Percentiles rank a stretch among this genome's conserved stretches.
Evolutionary conservation across 352 stramenopile species (phyloP).

Genomic region (Phytophthora kernoviae): DNA sequence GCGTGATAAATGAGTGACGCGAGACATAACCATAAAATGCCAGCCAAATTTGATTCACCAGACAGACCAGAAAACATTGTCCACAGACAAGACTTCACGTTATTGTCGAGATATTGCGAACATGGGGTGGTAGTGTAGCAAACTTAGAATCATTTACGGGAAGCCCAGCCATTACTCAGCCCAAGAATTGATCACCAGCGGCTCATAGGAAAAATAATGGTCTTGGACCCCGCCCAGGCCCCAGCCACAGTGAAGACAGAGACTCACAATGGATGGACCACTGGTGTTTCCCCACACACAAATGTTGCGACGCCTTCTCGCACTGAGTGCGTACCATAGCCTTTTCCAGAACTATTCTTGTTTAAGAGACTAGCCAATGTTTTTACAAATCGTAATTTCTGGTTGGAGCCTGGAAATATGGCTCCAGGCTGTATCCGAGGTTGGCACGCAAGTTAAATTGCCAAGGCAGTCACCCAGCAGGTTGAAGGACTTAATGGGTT

Average conservation of each 20-base stretch:
- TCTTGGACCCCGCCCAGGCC: constrained; percentile 15
- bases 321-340: constrained; percentile 22
- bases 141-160: constrained; percentile 11
- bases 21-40: constrained; percentile 9
- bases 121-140: constrained; percentile 10
- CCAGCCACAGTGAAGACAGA: constrained; percentile 21
- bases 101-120: not conserved
- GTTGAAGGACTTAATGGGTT: constrained; percentile 5
- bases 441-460: constrained; percentile 5
- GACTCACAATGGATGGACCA: constrained; percentile 17
- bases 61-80: constrained; percentile 10
- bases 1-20: constrained; percentile 4
- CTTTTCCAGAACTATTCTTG: not conserved
- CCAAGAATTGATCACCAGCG: constrained; percentile 18
- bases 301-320: constrained; percentile 24
- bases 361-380: not conserved
- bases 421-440: not conserved
- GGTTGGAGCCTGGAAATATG: constrained; percentile 5
- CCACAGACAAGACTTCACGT: not conserved
- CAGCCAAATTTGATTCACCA: not conserved
- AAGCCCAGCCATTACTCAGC: constrained; percentile 11
- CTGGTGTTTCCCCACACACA: constrained; percentile 17
- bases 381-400: constrained; percentile 10
- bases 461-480: constrained; percentile 7
- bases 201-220: constrained; percentile 23